A percentile compares a stretch with the other conserved stretches of the same genome.
Conservation (phyloP, 495 filamentous ascomycete species). For the Podospora australis region DNA sequence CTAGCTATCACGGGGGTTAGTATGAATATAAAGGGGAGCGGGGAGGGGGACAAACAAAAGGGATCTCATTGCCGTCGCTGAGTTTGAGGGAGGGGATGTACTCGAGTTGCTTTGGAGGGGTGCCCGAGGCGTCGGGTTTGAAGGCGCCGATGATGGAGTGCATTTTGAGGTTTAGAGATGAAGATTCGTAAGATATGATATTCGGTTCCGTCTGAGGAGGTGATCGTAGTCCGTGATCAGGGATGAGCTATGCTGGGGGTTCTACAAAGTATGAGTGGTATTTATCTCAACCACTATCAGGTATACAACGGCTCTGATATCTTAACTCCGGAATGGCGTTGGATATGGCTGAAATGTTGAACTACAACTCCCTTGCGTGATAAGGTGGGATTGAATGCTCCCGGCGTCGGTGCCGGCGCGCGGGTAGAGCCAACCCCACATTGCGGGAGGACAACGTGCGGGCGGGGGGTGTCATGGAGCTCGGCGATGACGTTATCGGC, state of each 20-base stretch:
- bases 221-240: slow-evolving; percentile 1
- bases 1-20: slow-evolving; percentile 44
- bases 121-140: slow-evolving; percentile 21
- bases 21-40: neutral
- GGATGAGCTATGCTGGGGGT: no score
- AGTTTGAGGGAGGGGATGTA: slow-evolving; percentile 49
- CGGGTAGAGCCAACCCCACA: slow-evolving; percentile 9
- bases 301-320: neutral
- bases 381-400: neutral
- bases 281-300: neutral
- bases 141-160: slow-evolving; percentile 27
- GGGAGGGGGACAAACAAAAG: slow-evolving; percentile 52
- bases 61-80: slow-evolving; percentile 67
- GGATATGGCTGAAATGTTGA: neutral
- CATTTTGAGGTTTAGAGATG: slow-evolving; percentile 25
- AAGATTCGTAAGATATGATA: neutral
- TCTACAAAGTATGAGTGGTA: neutral
- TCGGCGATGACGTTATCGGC: slow-evolving; percentile 21
- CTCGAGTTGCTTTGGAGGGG: slow-evolving; percentile 28
- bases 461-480: slow-evolving; percentile 15
- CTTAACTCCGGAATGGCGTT: neutral
- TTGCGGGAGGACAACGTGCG: neutral
- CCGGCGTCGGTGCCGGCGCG: slow-evolving; percentile 3
- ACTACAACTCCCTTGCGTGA: neutral
- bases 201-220: neutral